A percentile compares a stretch with the other conserved stretches of the same genome.
Evolutionary conservation across 768 basidiomycete species (phyloP).

Genomic region (Mycena albidolilacea): DNA sequence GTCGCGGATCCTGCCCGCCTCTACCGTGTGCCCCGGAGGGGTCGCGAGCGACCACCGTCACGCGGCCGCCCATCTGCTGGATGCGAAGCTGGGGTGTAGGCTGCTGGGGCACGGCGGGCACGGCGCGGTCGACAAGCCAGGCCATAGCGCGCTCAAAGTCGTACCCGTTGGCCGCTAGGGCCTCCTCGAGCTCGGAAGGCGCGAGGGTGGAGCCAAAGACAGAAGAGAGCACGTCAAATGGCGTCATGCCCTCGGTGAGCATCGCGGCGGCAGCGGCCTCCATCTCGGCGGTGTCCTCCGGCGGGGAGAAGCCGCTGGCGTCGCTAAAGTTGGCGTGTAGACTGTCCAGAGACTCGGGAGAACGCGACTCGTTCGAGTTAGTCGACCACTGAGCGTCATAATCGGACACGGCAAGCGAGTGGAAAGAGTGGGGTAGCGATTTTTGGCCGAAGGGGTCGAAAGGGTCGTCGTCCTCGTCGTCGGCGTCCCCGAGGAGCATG

Average conservation of each 20-base stretch:
- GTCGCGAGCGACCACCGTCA: constrained; percentile 77
- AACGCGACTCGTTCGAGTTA: constrained; percentile 62
- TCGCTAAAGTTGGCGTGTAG: constrained; percentile 46
- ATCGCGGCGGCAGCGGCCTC: constrained; percentile 70
- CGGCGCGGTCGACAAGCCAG: constrained; percentile 86
- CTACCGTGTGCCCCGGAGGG: constrained; percentile 44
- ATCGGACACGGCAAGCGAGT: constrained; percentile 74
- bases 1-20: constrained; percentile 55
- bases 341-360: constrained; percentile 61
- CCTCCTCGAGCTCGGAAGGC: constrained; percentile 94
- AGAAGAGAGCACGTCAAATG: constrained; percentile 94
- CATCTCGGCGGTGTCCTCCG: constrained; percentile 46
- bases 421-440: constrained; percentile 68
- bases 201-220: constrained; percentile 94
- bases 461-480: constrained; percentile 86
- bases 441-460: constrained; percentile 83
- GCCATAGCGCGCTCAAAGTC: constrained; percentile 98
- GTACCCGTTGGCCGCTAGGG: constrained; percentile 87
- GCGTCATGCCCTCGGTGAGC: constrained; percentile 95
- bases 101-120: constrained; percentile 63
- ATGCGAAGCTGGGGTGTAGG: constrained; percentile 61
- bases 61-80: constrained; percentile 77
- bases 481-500: constrained; percentile 67
- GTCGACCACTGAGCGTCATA: constrained; percentile 72
- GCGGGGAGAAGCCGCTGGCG: constrained; percentile 42